A percentile compares a stretch with the other conserved stretches of the same genome.
Conservation (phyloP, 805 yeast genomes). For the Torulaspora franciscae region DNA sequence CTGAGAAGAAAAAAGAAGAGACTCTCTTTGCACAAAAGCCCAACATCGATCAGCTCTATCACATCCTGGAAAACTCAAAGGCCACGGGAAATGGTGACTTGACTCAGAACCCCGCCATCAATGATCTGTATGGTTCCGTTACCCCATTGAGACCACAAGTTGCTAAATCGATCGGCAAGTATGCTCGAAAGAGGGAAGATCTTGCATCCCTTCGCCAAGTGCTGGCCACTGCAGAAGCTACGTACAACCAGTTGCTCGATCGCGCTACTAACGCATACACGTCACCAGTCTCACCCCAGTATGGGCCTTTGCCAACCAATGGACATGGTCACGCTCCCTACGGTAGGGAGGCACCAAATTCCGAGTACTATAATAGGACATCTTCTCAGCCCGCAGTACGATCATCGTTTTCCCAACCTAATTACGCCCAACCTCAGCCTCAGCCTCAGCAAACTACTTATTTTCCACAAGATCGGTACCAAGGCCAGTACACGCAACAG, state of each 20-base stretch:
- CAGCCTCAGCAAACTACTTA: not conserved
- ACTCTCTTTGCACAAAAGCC: conserved; percentile 48
- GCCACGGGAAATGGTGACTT: conserved; percentile 32
- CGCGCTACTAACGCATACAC: conserved; percentile 36
- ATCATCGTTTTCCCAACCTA: not conserved
- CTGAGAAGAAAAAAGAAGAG: conserved; percentile 48
- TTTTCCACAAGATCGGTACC: not conserved
- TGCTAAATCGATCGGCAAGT: conserved; percentile 70
- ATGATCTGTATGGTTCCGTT: conserved; percentile 64
- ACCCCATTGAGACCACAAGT: conserved; percentile 70
- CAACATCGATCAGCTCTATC: conserved; percentile 61
- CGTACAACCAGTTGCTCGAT: conserved; percentile 67
- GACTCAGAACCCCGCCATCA: conserved; percentile 60
- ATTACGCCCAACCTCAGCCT: conserved; percentile 3
- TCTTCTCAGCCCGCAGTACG: not conserved
- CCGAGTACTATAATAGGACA: not conserved
- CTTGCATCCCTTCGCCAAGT: conserved; percentile 65
- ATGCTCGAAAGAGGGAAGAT: conserved; percentile 73
- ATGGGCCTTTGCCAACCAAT: not conserved
- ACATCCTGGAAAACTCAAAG: conserved; percentile 29
- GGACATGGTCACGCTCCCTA: not conserved
- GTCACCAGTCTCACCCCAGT: conserved; percentile 15
- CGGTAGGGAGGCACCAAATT: not conserved
- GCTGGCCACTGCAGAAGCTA: conserved; percentile 59
- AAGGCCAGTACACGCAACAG: conserved; percentile 1